Percentiles rank a stretch among this genome's conserved stretches.
Conservation (phyloP, 2,329 filamentous ascomycete species). For the Balansia obtecta region DNA sequence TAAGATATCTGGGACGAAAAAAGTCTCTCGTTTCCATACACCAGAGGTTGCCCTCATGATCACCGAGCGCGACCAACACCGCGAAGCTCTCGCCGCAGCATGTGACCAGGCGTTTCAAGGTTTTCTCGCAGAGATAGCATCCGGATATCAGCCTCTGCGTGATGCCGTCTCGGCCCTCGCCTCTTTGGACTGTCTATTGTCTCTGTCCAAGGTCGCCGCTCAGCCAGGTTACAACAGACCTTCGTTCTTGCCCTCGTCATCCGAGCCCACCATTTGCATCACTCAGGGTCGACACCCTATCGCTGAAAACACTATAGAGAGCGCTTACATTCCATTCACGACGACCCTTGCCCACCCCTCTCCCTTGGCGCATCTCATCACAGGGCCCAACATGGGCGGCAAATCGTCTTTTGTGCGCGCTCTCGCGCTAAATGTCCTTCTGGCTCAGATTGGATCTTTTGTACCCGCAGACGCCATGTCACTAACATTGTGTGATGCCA, state of each 20-base stretch:
- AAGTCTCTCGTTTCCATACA: conserved; percentile 83
- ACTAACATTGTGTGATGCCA: conserved; percentile 77
- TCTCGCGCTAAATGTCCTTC: conserved; percentile 80
- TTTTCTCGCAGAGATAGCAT: conserved; percentile 60
- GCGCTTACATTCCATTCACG: conserved; percentile 84
- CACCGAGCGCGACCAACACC: conserved; percentile 84
- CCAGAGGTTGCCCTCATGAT: conserved; percentile 77
- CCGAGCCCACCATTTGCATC: conserved; percentile 51
- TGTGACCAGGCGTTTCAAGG: conserved; percentile 72
- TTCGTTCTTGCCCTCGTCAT: conserved; percentile 45
- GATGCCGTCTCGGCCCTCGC: conserved; percentile 80
- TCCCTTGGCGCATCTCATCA: conserved; percentile 72
- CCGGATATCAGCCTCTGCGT: conserved; percentile 80
- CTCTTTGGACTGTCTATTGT: conserved; percentile 79
- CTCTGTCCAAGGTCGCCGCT: conserved; percentile 69
- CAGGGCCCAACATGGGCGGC: conserved; percentile 96
- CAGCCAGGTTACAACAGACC: conserved; percentile 85
- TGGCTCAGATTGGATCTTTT: conserved; percentile 90
- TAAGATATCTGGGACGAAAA: conserved; percentile 92
- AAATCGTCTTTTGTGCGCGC: conserved; percentile 97
- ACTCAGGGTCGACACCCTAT: conserved; percentile 75
- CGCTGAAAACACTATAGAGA: conserved; percentile 79
- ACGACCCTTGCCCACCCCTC: conserved; percentile 55
- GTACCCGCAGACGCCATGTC: conserved; percentile 66
- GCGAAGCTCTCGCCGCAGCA: conserved; percentile 81